Evolutionary conservation across 176 grass and related monocot genomes (phyloP).

Genomic region (Hordeum vulgare): MorexV3_pseudomolecules_assembly NC_058523.1:555270035-555270534

Average conservation of each 20-base stretch:
- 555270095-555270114: not conserved
- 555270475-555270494: not conserved
- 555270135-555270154: not conserved
- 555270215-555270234: not conserved
- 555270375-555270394: not conserved
- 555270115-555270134: not conserved
- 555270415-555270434: not conserved
- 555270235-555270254: not conserved
- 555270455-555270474: not conserved
- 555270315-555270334: not conserved
- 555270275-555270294: not conserved
- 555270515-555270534: not conserved
- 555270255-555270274: not conserved
- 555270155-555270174: no score
- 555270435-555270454: conserved; percentile 6
- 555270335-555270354: not conserved
- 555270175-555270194: no score
- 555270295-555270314: conserved; percentile 1
- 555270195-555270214: not conserved
- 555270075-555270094: not conserved
- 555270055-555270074: not conserved
- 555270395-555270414: not conserved
- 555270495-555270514: not conserved
- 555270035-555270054: not conserved
- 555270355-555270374: not conserved